Evolutionary conservation across 345 rosid genomes (phyloP), one percentile per base, ranked within the genome.

Genomic region (Moricandia moricandioides): DNA sequence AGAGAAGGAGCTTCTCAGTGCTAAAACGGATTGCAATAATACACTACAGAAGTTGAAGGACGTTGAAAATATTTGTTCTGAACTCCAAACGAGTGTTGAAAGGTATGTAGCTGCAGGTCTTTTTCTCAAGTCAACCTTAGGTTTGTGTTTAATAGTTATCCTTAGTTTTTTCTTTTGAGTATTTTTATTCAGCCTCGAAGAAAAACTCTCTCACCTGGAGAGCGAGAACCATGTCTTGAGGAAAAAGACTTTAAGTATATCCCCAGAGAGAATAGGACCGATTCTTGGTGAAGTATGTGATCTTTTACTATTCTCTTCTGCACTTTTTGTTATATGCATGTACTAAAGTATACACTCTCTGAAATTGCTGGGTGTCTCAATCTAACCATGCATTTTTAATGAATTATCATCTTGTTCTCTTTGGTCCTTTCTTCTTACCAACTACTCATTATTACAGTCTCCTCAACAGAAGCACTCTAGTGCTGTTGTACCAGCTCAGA

Each of bases 171-270:
- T 34, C 13, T 29, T 1, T 69, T 56, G 55, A 55, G 7, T 56
- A 21, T 64, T 35, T 45, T 45, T 45, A 45, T 65, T 74, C 74
- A 92, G 97, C 66, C 89, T 92, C 49, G 93, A 85, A 81, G 85
- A 85, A 75, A 95, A 88, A 83, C 88, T 92, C 62, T 82, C 91
- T 34, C 86, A 73, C 73, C 14, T 87, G 62, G 96, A 95, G 78
- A 87, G 88, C 73, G 99, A 92, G 81, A 95, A 92, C 83, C 95
- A 78, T 69, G 89, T 87, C 62, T 80, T 95, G 75, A 83, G 91
- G 74, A 93, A 92, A 80, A 92, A 86, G 75, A 84, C 96, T 18
- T 66, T 90, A 69, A 83, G 78, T 73, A 75, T 70, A 57, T 58
- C 97, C 74, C 84, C 93, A 7, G 89, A 80, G 72, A 81, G 78